Percentiles rank a stretch among this genome's conserved stretches.
Conservation (phyloP, 441 rosid genomes). For the Theobroma grandiflorum region DNA sequence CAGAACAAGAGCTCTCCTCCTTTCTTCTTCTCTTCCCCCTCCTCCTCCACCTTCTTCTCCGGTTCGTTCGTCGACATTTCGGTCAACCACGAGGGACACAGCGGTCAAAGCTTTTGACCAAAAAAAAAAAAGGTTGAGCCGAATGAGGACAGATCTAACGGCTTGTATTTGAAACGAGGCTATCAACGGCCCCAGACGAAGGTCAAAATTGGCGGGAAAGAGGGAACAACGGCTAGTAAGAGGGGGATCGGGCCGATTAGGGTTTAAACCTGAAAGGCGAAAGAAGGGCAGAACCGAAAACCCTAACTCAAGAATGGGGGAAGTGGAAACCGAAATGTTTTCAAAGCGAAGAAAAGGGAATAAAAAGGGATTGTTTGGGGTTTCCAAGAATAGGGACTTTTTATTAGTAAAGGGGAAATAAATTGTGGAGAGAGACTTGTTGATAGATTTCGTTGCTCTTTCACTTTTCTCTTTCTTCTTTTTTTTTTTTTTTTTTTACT, state of each 20-base stretch:
- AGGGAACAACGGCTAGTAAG: constrained; percentile 57
- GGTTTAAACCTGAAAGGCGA: constrained; percentile 33
- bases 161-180: constrained; percentile 49
- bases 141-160: constrained; percentile 50
- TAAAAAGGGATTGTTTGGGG: constrained; percentile 40
- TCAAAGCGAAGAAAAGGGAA: background rate
- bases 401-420: constrained; percentile 23
- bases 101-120: constrained; percentile 13
- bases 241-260: constrained; percentile 34
- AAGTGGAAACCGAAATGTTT: background rate
- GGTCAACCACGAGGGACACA: constrained; percentile 20
- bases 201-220: constrained; percentile 79
- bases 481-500: too few relatives aligned
- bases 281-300: constrained; percentile 32
- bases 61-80: constrained; percentile 62
- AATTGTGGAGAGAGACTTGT: constrained; percentile 27
- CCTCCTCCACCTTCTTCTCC: constrained; percentile 56
- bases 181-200: constrained; percentile 32
- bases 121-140: background rate
- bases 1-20: constrained; percentile 96
- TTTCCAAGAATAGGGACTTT: constrained; percentile 39
- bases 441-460: constrained; percentile 18
- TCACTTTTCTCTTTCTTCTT: background rate
- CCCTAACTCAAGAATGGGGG: constrained; percentile 52
- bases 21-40: constrained; percentile 52